phyloP scores from a whole-genome alignment of 2,329 filamentous ascomycete species.

The Paecilomyces sp. region DNA sequence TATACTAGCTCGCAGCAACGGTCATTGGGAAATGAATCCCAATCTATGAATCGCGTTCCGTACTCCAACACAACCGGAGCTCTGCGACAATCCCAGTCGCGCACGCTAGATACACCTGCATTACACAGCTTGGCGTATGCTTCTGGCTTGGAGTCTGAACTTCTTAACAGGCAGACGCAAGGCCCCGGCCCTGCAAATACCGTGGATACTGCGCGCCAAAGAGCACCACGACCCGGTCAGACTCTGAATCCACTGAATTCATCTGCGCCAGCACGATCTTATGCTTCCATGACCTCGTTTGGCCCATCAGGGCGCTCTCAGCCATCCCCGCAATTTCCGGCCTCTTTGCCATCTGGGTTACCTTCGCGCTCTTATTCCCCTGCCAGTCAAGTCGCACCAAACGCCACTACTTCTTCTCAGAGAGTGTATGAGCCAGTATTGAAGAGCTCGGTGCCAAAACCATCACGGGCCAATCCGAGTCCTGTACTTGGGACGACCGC shows the following conservation, averaged over 20 bases:
- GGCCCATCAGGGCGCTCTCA: background rate
- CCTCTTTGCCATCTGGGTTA: background rate
- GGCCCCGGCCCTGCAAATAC: slow-evolving; percentile 4
- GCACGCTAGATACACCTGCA: slow-evolving; percentile 7
- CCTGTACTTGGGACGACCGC: background rate
- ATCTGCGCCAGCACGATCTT: background rate
- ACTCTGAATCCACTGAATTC: background rate
- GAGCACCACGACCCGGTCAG: background rate
- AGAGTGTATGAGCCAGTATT: background rate
- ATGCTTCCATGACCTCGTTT: background rate
- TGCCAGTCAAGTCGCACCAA: background rate
- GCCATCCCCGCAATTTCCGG: background rate
- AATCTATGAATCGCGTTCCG: background rate
- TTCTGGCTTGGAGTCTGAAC: slow-evolving; percentile 11
- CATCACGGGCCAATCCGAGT: background rate
- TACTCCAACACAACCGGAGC: background rate
- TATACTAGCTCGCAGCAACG: background rate
- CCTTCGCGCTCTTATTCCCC: background rate
- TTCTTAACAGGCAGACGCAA: slow-evolving; percentile 4
- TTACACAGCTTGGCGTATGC: slow-evolving; percentile 16
- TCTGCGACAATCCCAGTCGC: background rate
- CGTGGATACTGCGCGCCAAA: background rate
- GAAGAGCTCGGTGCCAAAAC: background rate
- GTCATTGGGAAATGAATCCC: background rate
- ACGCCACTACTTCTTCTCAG: background rate